Evolutionary conservation across 2,329 filamentous ascomycete genomes (phyloP).

Genomic region (Phaeosphaeriaceae sp.): DNA sequence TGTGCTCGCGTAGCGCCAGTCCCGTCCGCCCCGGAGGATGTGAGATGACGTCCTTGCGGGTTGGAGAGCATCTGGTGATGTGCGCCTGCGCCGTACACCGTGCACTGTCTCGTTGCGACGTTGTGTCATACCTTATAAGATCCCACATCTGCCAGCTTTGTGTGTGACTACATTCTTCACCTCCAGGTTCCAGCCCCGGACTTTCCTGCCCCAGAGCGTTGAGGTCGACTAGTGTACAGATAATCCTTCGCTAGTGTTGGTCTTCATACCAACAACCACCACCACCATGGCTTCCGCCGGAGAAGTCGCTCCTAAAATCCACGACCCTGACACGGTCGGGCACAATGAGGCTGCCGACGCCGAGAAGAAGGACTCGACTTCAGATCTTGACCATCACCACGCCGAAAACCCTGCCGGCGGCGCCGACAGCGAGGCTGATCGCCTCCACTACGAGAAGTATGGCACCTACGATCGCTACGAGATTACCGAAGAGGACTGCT

Average conservation of each 20-base stretch:
- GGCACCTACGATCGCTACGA: conserved; percentile 55
- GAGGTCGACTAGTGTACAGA: background rate
- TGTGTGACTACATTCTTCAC: background rate
- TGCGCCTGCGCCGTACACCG: conserved; percentile 9
- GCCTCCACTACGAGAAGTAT: conserved; percentile 39
- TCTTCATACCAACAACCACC: background rate
- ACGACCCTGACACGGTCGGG: conserved; percentile 24
- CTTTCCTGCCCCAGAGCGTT: background rate
- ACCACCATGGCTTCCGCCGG: conserved; percentile 23
- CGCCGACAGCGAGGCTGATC: conserved; percentile 29
- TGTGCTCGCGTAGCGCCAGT: conserved; percentile 14
- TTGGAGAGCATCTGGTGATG: conserved; percentile 14
- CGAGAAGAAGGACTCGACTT: conserved; percentile 35
- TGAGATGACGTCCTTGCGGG: conserved; percentile 20
- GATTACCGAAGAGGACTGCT: conserved; percentile 58
- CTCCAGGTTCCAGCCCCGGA: background rate
- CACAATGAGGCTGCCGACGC: conserved; percentile 19
- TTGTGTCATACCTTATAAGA: background rate
- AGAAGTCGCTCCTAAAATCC: conserved; percentile 19
- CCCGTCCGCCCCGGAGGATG: conserved; percentile 11
- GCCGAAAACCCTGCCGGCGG: conserved; percentile 22
- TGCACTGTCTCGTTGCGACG: conserved; percentile 2
- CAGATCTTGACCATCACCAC: conserved; percentile 23
- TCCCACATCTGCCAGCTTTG: background rate
- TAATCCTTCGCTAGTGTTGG: background rate